A percentile compares a stretch with the other conserved stretches of the same genome.
These are phyloP conservation scores for Myxozyma geophila DNA, from an alignment of 805 yeast species.

Conservation along the genomic window DNA sequence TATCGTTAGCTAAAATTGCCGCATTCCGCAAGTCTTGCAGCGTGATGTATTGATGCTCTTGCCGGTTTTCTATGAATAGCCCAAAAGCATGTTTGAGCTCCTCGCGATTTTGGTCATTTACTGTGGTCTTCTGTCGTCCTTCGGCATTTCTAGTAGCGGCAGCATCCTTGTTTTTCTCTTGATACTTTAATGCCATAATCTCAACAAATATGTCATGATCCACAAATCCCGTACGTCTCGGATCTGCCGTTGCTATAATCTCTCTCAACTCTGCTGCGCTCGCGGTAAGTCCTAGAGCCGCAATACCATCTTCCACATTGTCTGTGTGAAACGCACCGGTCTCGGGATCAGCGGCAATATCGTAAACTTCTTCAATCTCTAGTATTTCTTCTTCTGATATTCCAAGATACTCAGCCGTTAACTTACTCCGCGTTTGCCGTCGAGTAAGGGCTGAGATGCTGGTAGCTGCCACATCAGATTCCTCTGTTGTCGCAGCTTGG, in stretches of 20 bases:
- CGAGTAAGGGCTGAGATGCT: neutral
- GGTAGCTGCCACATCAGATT: too few relatives aligned
- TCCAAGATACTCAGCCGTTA: neutral
- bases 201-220: conserved; percentile 42
- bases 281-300: conserved; percentile 39
- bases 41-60: conserved; percentile 37
- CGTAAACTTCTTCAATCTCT: conserved; percentile 28
- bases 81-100: conserved; percentile 31
- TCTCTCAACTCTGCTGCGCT: conserved; percentile 29
- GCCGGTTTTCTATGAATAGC: conserved; percentile 22
- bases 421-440: neutral
- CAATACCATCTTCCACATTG: conserved; percentile 41
- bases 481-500: too few relatives aligned
- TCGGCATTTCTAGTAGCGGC: neutral
- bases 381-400: conserved; percentile 8
- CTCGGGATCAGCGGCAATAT: conserved; percentile 19
- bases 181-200: conserved; percentile 32
- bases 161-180: conserved; percentile 11
- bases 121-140: neutral
- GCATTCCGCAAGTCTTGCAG: conserved; percentile 39
- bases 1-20: conserved; percentile 40
- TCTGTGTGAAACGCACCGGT: conserved; percentile 31
- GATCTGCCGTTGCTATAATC: conserved; percentile 25
- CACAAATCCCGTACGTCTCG: conserved; percentile 39
- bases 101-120: neutral